Evolutionary conservation across 352 stramenopile genomes (phyloP), one percentile per base, ranked within the genome.

Genomic region (Aphanomyces astaci): DNA sequence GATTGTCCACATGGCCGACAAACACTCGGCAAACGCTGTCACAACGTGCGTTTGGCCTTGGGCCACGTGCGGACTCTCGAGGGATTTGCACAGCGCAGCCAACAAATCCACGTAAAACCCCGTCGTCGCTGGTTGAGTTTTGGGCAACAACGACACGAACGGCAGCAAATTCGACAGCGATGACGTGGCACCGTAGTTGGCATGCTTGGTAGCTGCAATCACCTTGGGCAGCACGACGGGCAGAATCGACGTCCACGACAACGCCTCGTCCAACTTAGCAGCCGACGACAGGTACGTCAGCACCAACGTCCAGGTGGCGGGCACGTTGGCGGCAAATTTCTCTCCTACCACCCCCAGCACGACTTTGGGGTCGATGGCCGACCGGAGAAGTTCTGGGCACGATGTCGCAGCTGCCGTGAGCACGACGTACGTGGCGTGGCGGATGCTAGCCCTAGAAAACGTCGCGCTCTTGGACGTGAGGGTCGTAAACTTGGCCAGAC

Each of bases 71-170:
- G 76, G 74, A 0, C 78, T 89, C 24, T 78, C 77, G 1, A 90
- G 49, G 71, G 87, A 90, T 64, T 92, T 92, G 69, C 76, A 83
- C 27, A 80, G 80, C 27, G 90, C 77, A 32, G 90, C 81, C 15
- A 94, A 22, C 7, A 90, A 75, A 13, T 81, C 76, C 7, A 72
- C 77, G 68, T 91, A 94, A 13, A 60, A 78, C 87, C 4, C 73
- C 56, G 1, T 75, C 73, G 82, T 72, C 0, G 87, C 73, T n/a
- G n/a, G 32, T 78, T 72, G 40, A 91, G 66, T 3, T n/a, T n/a
- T n/a, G n/a, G 86, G 86, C n/a, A 92, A 66, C 70, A 88, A 73
- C 32, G 86, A 90, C 46, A 94, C 67, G 30, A 94, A 66, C 1
- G 86, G 86, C 32, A 94, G 59, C 28, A 94, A 54, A 2, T 78